phyloP scores from a whole-genome alignment of 2,329 filamentous ascomycete genomes.

The Didymella sp. region DNA sequence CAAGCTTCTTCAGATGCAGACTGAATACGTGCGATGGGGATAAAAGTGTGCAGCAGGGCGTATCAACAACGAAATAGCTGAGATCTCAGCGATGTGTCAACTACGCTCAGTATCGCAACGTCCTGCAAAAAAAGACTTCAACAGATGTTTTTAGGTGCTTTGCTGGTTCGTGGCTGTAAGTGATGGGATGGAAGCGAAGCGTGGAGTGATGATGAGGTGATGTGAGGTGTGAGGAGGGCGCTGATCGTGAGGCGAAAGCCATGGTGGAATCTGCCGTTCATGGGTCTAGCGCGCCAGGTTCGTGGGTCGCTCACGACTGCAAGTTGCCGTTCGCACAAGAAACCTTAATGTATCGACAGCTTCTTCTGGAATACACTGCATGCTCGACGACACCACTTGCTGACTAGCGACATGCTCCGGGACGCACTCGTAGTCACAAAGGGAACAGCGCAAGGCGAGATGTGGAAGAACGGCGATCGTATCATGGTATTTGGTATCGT shows the following conservation, averaged over 20 bases:
- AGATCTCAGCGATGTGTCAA: neutral
- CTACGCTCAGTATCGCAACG: neutral
- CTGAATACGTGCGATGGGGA: neutral
- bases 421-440: slow-evolving; percentile 13
- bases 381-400: slow-evolving; percentile 18
- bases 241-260: slow-evolving; percentile 7
- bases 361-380: slow-evolving; percentile 38
- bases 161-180: neutral
- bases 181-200: slow-evolving; percentile 2
- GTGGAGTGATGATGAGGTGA: slow-evolving; percentile 7
- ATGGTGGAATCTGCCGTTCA: slow-evolving; percentile 14
- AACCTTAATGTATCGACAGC: slow-evolving; percentile 44
- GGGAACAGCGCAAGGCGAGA: slow-evolving; percentile 14
- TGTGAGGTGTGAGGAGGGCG: slow-evolving; percentile 14
- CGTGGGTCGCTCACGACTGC: slow-evolving; percentile 26
- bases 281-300: slow-evolving; percentile 7
- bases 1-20: neutral
- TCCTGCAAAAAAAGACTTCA: no score
- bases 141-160: neutral
- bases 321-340: slow-evolving; percentile 29
- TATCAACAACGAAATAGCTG: neutral
- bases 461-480: slow-evolving; percentile 17
- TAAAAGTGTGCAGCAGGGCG: neutral
- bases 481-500: slow-evolving; percentile 27
- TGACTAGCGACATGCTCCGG: slow-evolving; percentile 22